A percentile compares a stretch with the other conserved stretches of the same genome.
These are phyloP conservation scores for Naganishia onofrii DNA, from an alignment of 768 basidiomycete genomes.

Conservation along the genomic window DNA sequence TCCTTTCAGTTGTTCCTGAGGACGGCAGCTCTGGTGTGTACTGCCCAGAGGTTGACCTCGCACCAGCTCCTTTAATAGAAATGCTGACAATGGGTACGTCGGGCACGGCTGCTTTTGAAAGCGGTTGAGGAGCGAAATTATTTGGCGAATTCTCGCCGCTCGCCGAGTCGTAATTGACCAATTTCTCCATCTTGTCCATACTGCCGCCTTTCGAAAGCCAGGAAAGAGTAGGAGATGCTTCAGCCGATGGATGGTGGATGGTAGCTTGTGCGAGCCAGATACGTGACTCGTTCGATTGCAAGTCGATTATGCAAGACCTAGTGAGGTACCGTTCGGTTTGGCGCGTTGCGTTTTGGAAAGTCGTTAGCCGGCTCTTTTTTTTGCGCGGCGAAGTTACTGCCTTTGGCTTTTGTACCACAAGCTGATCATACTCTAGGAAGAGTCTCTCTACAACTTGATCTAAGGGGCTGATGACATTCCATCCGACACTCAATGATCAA, in stretches of 20 bases:
- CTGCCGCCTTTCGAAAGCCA: neutral
- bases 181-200: neutral
- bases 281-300: neutral
- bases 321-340: neutral
- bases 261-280: neutral
- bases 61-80: slow-evolving; percentile 2
- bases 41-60: neutral
- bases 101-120: neutral
- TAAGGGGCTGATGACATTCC: no score
- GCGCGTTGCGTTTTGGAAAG: neutral
- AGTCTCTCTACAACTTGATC: neutral
- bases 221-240: neutral
- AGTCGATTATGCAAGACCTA: neutral
- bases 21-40: neutral
- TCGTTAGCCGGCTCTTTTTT: neutral
- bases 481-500: neutral
- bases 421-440: neutral
- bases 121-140: neutral
- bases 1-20: neutral
- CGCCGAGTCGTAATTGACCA: slow-evolving; percentile 8
- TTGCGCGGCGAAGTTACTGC: neutral
- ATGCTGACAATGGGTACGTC: slow-evolving; percentile 3
- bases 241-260: neutral
- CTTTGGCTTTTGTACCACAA: neutral
- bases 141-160: slow-evolving; percentile 7